Evolutionary conservation across 352 stramenopile species (phyloP).

Genomic region (Phytophthora hybrid): DNA sequence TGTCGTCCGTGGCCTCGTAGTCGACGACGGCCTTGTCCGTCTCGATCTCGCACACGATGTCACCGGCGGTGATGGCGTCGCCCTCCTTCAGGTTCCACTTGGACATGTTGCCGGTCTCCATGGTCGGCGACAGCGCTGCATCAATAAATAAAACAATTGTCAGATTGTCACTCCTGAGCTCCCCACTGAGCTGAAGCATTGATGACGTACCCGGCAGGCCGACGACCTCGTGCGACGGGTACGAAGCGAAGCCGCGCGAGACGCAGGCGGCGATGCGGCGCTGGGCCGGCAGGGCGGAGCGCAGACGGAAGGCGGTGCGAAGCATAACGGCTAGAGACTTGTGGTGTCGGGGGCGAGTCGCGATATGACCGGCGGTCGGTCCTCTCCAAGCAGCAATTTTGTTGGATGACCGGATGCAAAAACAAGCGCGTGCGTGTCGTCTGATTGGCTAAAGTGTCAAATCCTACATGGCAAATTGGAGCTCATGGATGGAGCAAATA

Average conservation of each 20-base stretch:
- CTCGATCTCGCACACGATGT: slow-evolving; percentile 98
- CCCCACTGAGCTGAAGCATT: background rate
- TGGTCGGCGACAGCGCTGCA: slow-evolving; percentile 96
- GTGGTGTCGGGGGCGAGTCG: slow-evolving; percentile 28
- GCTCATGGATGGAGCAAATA: background rate
- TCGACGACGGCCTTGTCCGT: slow-evolving; percentile 99
- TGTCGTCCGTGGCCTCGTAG: slow-evolving; percentile 98
- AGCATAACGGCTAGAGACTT: slow-evolving; percentile 53
- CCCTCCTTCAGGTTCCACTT: slow-evolving; percentile 96
- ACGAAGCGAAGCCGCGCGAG: slow-evolving; percentile 70
- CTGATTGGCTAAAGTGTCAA: slow-evolving; percentile 23
- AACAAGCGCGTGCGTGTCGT: slow-evolving; percentile 4
- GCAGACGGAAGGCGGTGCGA: slow-evolving; percentile 64
- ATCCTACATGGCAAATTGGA: slow-evolving; percentile 2
- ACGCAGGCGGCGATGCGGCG: slow-evolving; percentile 48
- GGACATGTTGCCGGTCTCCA: slow-evolving; percentile 96
- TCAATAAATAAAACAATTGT: slow-evolving; percentile 1
- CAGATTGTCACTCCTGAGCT: slow-evolving; percentile 5
- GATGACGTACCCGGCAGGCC: slow-evolving; percentile 70
- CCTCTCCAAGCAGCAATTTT: slow-evolving; percentile 36
- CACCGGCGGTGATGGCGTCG: slow-evolving; percentile 92
- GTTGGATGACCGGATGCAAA: slow-evolving; percentile 21
- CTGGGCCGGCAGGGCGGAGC: slow-evolving; percentile 40
- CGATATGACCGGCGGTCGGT: slow-evolving; percentile 17
- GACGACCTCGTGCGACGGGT: slow-evolving; percentile 81